Evolutionary conservation across 2,329 filamentous ascomycete genomes (phyloP).

Genomic region (Ilyonectria mors-panacis): DNA sequence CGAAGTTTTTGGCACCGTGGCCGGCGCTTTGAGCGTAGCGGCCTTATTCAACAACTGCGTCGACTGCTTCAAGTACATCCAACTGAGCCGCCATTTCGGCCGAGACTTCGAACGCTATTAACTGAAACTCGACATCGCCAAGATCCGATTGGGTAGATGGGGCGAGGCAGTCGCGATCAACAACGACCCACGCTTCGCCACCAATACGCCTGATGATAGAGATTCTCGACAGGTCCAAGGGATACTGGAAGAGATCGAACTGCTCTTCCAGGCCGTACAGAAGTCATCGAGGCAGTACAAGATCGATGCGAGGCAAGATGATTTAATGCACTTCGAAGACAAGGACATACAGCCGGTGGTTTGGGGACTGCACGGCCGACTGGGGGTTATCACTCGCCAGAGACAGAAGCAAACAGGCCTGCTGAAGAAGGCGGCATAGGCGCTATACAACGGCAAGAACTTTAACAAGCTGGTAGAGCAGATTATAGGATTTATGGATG

Average conservation of each 20-base stretch:
- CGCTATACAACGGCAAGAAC: constrained; percentile 26
- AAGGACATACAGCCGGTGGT: constrained; percentile 5
- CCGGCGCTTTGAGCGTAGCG: constrained; percentile 53
- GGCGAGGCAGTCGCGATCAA: constrained; percentile 52
- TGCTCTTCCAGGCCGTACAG: constrained; percentile 43
- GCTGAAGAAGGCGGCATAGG: constrained; percentile 29
- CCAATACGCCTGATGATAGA: constrained; percentile 19
- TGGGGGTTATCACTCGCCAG: background rate
- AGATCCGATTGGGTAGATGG: constrained; percentile 52
- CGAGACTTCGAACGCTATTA: constrained; percentile 52
- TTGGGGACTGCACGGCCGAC: background rate
- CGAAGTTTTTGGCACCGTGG: constrained; percentile 39
- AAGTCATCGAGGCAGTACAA: constrained; percentile 46
- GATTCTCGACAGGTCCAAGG: constrained; percentile 27
- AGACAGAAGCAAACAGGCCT: background rate
- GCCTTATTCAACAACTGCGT: constrained; percentile 56
- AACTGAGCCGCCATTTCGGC: constrained; percentile 54
- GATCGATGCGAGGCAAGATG: constrained; percentile 16
- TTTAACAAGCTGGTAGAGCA: constrained; percentile 43
- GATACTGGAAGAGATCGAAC: constrained; percentile 45
- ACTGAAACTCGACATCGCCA: constrained; percentile 52
- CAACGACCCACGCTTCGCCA: constrained; percentile 43
- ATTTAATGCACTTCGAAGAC: background rate
- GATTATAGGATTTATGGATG: constrained; percentile 43
- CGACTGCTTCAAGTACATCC: constrained; percentile 58